A percentile compares a stretch with the other conserved stretches of the same genome.
These are phyloP conservation scores for Diaporthe citriasiana DNA, from an alignment of 2,329 filamentous ascomycete genomes.

Conservation along the genomic window DNA sequence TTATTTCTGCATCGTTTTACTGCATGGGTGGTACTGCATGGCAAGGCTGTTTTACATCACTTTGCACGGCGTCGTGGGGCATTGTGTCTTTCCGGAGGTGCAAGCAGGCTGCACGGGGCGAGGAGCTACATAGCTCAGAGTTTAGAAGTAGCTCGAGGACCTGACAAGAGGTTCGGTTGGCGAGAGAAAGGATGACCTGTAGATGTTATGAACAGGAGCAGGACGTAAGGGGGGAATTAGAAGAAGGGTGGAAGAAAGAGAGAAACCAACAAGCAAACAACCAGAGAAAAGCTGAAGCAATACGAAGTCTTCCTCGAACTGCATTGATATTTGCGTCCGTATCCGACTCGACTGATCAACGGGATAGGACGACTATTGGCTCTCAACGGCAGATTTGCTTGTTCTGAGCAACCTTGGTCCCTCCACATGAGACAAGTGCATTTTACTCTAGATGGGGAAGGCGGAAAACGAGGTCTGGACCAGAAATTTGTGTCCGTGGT, in stretches of 20 bases:
- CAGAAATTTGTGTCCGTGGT: neutral
- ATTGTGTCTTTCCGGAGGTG: slow-evolving; percentile 9
- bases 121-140: slow-evolving; percentile 16
- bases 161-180: neutral
- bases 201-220: neutral
- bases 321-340: neutral
- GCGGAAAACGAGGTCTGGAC: neutral
- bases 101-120: slow-evolving; percentile 15
- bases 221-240: neutral
- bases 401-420: neutral
- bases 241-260: neutral
- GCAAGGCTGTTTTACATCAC: slow-evolving; percentile 34
- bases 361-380: neutral
- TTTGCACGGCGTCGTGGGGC: slow-evolving; percentile 38
- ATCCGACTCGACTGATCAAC: neutral
- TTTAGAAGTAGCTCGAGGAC: slow-evolving; percentile 30
- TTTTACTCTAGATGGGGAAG: neutral
- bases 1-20: slow-evolving; percentile 31
- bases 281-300: slow-evolving; percentile 20
- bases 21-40: slow-evolving; percentile 41
- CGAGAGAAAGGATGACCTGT: neutral
- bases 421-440: neutral
- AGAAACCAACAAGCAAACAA: no score
- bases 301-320: neutral
- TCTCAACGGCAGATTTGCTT: neutral